phyloP scores from a whole-genome alignment of 129 eudicot species.

The Cynara cardunculus region DNA sequence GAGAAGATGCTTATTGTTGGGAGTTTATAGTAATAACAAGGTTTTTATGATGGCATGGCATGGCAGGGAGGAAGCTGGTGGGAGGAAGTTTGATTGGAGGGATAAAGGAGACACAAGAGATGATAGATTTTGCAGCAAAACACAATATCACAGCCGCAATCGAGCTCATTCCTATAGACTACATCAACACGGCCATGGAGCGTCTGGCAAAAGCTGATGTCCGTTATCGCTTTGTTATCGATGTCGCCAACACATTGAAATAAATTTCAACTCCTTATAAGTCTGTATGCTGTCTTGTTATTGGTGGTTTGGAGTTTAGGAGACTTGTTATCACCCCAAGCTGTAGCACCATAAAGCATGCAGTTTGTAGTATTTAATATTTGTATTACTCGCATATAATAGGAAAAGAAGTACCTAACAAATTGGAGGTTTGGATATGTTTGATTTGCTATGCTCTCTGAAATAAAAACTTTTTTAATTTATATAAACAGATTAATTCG shows the following conservation, averaged over 20 bases:
- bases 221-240: slow-evolving; percentile 40
- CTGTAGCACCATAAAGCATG: too few relatives aligned
- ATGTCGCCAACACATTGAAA: slow-evolving; percentile 24
- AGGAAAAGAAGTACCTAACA: too few relatives aligned
- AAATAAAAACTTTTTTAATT: too few relatives aligned
- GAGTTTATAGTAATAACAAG: not conserved
- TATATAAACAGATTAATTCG: too few relatives aligned
- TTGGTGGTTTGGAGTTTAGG: not conserved
- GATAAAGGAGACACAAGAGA: slow-evolving; percentile 38
- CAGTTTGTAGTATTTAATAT: too few relatives aligned
- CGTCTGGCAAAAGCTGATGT: slow-evolving; percentile 33
- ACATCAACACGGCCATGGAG: slow-evolving; percentile 37
- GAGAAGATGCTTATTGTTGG: not conserved
- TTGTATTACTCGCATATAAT: too few relatives aligned
- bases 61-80: slow-evolving; percentile 35
- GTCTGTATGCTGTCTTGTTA: not conserved
- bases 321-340: too few relatives aligned
- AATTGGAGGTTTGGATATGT: too few relatives aligned
- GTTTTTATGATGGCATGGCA: not conserved
- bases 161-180: slow-evolving; percentile 33
- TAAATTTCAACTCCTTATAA: not conserved
- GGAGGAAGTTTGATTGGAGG: slow-evolving; percentile 39
- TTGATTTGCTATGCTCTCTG: too few relatives aligned
- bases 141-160: slow-evolving; percentile 31
- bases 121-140: slow-evolving; percentile 41